Conservation (phyloP, 305 asterid genomes). For the Andrographis paniculata region DNA sequence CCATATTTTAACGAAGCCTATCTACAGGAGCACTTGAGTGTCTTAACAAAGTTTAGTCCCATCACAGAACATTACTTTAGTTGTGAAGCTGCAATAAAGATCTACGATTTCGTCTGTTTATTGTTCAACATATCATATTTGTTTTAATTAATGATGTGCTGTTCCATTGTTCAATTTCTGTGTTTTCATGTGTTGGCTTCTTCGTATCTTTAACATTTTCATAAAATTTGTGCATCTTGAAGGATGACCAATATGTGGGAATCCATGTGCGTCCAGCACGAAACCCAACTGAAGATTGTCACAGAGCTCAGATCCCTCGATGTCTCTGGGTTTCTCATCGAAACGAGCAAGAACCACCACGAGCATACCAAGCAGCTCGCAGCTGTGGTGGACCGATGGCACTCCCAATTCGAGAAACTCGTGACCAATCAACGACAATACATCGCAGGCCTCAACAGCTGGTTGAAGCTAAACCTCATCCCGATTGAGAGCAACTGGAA, state of each 20-base stretch:
- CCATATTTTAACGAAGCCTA: too few relatives aligned
- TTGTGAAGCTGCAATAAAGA: too few relatives aligned
- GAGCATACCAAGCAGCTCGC: conserved; percentile 75
- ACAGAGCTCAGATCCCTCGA: conserved; percentile 65
- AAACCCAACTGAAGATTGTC: conserved; percentile 56
- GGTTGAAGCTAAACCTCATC: conserved; percentile 81
- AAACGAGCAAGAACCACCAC: conserved; percentile 75
- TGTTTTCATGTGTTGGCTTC: not conserved
- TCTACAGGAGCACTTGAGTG: too few relatives aligned
- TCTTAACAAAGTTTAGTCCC: too few relatives aligned
- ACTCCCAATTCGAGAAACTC: conserved; percentile 65
- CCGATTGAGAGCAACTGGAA: conserved; percentile 78
- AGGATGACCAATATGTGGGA: conserved; percentile 95
- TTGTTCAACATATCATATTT: too few relatives aligned
- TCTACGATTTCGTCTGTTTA: too few relatives aligned
- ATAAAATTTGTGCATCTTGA: not conserved
- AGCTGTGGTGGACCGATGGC: conserved; percentile 63
- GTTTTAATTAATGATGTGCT: too few relatives aligned
- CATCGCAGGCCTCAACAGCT: conserved; percentile 50
- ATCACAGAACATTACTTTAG: too few relatives aligned
- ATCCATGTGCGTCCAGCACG: conserved; percentile 70
- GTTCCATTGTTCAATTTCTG: not conserved
- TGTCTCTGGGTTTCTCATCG: conserved; percentile 47
- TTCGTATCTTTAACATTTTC: not conserved
- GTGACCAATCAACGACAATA: conserved; percentile 56